Evolutionary conservation across 352 stramenopile species (phyloP).

Genomic region (Pythium grandisporangium): DNA sequence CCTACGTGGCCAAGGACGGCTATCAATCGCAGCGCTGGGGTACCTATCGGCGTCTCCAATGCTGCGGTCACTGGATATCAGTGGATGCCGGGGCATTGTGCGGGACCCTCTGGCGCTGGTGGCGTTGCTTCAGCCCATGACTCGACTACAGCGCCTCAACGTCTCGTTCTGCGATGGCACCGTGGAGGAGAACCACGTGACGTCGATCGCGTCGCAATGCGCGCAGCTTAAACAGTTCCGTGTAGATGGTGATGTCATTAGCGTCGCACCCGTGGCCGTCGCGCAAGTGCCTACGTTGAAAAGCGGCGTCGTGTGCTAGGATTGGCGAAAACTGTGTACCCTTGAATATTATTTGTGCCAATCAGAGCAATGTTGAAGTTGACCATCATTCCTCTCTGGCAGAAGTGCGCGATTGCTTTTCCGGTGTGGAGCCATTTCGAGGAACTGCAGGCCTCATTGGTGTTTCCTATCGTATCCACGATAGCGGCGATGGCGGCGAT

Average conservation of each 20-base stretch:
- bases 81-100: slow-evolving; percentile 46
- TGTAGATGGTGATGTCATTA: slow-evolving; percentile 25
- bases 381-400: slow-evolving; percentile 7
- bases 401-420: neutral
- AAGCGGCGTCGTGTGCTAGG: no score
- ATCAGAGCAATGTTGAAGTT: slow-evolving; percentile 6
- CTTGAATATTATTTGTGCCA: slow-evolving; percentile 1
- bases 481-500: neutral
- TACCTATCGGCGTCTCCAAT: slow-evolving; percentile 32
- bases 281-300: no score
- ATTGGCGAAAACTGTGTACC: no score
- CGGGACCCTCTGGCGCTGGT: slow-evolving; percentile 34
- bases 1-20: slow-evolving; percentile 38
- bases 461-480: no score
- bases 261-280: neutral
- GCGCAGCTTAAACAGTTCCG: slow-evolving; percentile 45
- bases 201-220: slow-evolving; percentile 46
- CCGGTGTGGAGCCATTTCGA: no score
- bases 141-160: slow-evolving; percentile 34
- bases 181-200: slow-evolving; percentile 31
- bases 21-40: slow-evolving; percentile 27
- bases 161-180: slow-evolving; percentile 44
- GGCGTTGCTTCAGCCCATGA: slow-evolving; percentile 30
- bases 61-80: slow-evolving; percentile 42
- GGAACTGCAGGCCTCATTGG: no score